Base-by-base conservation (phyloP, 2,329 filamentous ascomycete species). In the Sporothrix phasma region DNA sequence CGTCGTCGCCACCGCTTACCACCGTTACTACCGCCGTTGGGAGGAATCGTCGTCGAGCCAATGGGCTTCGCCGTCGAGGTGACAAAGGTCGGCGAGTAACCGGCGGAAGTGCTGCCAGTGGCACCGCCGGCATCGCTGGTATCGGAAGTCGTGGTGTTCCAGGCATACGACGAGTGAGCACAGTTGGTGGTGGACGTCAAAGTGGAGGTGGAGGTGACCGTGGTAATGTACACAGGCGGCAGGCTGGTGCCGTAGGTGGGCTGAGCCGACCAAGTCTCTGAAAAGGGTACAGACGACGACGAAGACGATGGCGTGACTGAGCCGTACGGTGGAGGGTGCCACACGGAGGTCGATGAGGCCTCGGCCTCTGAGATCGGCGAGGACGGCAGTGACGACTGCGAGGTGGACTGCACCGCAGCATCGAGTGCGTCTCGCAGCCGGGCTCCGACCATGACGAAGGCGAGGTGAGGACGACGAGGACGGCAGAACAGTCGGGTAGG, bases 301-400 rank as follows among this genome's bases (percentile, higher is more conserved):
- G 46, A 24, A 13, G 46, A 53, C 47, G 53, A 26, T 34, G 45
- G 29, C 10, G 17, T n/a, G 45, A 34, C 17, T 2, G 45, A 26
- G 31, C 34, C 34, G 45, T 61, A 61, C 31, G 59, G 59, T 5
- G 59, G 31, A 26, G 59, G 59, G 3, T 51, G 59, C 59, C 59
- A 61, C 26, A 29, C 26, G 2, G 58, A 61, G 3, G n/a, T n/a
- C n/a, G n/a, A n/a, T n/a, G 58, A 49, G 5, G 47, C 29, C 47
- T 31, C 47, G 13, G 24, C 24, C 10, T 34, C 29, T n/a, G 41
- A 47, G 53, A 24, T 24, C 4, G 31, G 11, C 13, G 53, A 41
- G 2, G 51, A 39, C 17, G 51, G 3, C 29, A 11, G 17, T 3
- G 10, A 17, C 31, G 29, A 37, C 29, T 10, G 2, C 17, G 45